Percentiles rank a stretch among this genome's conserved stretches.
phyloP scores from a whole-genome alignment of 352 stramenopile species.

The Globisporangium nodosum region DNA sequence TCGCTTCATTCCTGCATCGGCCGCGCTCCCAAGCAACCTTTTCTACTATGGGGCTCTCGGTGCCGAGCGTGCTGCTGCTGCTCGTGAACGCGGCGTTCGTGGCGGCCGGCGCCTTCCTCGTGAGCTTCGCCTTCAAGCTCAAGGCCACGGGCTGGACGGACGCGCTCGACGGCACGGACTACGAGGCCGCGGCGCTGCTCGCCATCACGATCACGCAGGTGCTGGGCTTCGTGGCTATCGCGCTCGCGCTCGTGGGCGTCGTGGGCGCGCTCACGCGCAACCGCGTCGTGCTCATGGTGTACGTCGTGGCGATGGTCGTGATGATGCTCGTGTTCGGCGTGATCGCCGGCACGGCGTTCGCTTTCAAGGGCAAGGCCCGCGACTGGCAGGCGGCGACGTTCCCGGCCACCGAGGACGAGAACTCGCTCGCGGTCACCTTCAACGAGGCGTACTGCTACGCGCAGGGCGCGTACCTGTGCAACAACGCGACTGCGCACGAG shows the following conservation, averaged over 20 bases:
- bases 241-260: conserved; percentile 55
- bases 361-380: conserved; percentile 66
- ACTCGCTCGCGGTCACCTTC: conserved; percentile 58
- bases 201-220: conserved; percentile 42
- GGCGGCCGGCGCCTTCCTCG: conserved; percentile 47
- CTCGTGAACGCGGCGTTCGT: conserved; percentile 76
- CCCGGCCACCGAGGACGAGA: conserved; percentile 48
- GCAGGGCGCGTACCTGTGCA: conserved; percentile 80
- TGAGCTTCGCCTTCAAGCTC: conserved; percentile 54
- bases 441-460: conserved; percentile 85
- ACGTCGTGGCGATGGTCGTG: conserved; percentile 63
- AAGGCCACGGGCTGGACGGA: conserved; percentile 69
- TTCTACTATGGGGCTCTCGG: conserved; percentile 28
- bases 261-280: conserved; percentile 61
- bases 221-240: conserved; percentile 51
- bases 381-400: conserved; percentile 51
- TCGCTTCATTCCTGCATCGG: no score
- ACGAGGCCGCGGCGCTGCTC: conserved; percentile 39
- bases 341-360: conserved; percentile 57
- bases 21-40: no score
- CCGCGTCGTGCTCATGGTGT: conserved; percentile 63
- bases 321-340: conserved; percentile 71
- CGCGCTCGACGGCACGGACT: conserved; percentile 64
- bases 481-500: conserved; percentile 58
- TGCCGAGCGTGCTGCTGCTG: conserved; percentile 55